Conservation (phyloP, 805 yeast species). For the Yarrowia yakushimensis region DNA sequence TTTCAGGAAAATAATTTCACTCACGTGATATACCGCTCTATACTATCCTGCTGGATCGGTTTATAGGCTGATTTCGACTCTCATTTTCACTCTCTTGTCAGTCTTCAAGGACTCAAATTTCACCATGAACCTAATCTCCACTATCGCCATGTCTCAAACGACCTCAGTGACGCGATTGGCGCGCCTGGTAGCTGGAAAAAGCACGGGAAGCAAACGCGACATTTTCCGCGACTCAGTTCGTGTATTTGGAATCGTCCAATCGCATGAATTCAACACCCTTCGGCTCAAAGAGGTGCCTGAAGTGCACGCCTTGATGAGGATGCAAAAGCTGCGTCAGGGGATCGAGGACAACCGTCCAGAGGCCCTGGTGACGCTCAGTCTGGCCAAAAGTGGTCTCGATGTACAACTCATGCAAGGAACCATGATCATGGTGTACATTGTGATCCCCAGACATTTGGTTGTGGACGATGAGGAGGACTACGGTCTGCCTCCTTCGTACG, state of each 20-base stretch:
- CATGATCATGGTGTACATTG: background rate
- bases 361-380: background rate
- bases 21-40: too few relatives aligned
- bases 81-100: too few relatives aligned
- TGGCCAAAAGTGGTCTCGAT: background rate
- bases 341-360: background rate
- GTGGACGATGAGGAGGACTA: background rate
- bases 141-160: constrained; percentile 2
- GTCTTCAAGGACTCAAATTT: too few relatives aligned
- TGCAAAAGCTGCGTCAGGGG: background rate
- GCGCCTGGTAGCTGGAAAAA: background rate
- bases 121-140: background rate
- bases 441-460: background rate
- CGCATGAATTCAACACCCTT: constrained; percentile 1
- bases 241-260: background rate
- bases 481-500: background rate
- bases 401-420: background rate
- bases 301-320: constrained; percentile 9
- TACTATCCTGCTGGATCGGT: too few relatives aligned
- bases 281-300: background rate
- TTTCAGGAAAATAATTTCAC: too few relatives aligned
- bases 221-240: constrained; percentile 1
- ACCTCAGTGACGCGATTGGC: constrained; percentile 4
- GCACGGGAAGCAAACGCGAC: background rate
- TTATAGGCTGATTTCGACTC: too few relatives aligned